phyloP scores from a whole-genome alignment of 2,329 filamentous ascomycete genomes.

The Beauveria australis region DNA sequence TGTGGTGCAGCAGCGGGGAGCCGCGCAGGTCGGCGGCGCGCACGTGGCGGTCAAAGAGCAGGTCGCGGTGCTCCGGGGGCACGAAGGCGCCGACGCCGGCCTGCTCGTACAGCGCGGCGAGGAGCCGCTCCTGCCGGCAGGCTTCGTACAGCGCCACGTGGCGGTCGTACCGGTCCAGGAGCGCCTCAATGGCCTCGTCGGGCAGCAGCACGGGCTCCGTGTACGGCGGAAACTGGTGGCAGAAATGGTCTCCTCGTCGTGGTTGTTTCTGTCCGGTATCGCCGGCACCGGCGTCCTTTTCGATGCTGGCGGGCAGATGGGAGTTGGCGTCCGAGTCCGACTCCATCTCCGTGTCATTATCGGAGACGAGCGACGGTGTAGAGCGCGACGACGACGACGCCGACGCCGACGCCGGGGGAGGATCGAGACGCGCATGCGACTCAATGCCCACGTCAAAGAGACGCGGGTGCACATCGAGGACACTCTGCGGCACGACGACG shows the following conservation, averaged over 20 bases:
- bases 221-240: background rate
- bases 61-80: background rate
- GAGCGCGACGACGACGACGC: background rate
- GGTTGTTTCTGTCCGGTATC: background rate
- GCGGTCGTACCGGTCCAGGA: background rate
- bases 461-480: background rate
- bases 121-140: background rate
- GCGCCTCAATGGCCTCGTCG: background rate
- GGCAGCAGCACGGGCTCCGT: conserved; percentile 1
- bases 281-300: too few relatives aligned
- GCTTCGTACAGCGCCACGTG: background rate
- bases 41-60: background rate
- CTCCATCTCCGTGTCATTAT: background rate
- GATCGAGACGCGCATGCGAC: background rate
- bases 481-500: background rate
- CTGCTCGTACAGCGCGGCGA: background rate
- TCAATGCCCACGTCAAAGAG: background rate
- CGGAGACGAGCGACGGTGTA: too few relatives aligned
- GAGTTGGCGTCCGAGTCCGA: background rate
- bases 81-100: background rate
- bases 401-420: background rate
- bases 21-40: background rate
- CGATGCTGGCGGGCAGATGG: too few relatives aligned
- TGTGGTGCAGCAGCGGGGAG: conserved; percentile 1
- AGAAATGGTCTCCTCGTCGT: background rate